phyloP scores from a whole-genome alignment of 306 rosid genomes.

The Delonix regia region DNA sequence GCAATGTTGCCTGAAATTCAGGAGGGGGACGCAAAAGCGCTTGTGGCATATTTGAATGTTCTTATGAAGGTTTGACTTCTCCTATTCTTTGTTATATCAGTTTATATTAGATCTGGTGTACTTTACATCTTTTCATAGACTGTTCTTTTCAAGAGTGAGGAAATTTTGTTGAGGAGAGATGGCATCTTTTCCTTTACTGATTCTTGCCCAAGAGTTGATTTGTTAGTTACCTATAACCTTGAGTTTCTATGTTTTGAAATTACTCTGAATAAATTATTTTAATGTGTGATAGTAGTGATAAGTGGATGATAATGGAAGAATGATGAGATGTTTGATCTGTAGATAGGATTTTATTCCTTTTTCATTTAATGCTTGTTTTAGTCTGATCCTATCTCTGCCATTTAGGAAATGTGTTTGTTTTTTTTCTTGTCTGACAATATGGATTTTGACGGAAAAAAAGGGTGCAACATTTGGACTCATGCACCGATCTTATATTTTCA shows the following conservation, averaged over 20 bases:
- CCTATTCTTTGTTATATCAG: conserved; percentile 4
- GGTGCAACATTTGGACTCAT: background rate
- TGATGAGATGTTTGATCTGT: background rate
- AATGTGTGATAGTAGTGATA: background rate
- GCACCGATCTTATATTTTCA: background rate
- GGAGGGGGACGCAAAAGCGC: conserved; percentile 98
- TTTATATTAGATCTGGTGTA: conserved; percentile 12
- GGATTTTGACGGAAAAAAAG: background rate
- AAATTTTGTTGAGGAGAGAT: too few relatives aligned
- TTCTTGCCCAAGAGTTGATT: conserved; percentile 5
- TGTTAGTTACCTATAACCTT: background rate
- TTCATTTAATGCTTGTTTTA: background rate
- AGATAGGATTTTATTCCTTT: conserved; percentile 1
- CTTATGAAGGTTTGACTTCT: conserved; percentile 72
- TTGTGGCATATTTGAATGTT: conserved; percentile 88
- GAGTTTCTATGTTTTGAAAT: background rate
- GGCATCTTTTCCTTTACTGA: background rate
- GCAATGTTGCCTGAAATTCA: conserved; percentile 83
- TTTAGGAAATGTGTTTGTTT: background rate
- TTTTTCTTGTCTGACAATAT: background rate
- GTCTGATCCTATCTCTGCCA: background rate
- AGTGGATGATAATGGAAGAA: background rate
- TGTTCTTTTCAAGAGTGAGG: too few relatives aligned
- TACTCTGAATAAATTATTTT: background rate
- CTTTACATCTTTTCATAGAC: background rate